A percentile compares a stretch with the other conserved stretches of the same genome.
phyloP scores from a whole-genome alignment of 306 rosid genomes.

The Quercus glauca region DNA sequence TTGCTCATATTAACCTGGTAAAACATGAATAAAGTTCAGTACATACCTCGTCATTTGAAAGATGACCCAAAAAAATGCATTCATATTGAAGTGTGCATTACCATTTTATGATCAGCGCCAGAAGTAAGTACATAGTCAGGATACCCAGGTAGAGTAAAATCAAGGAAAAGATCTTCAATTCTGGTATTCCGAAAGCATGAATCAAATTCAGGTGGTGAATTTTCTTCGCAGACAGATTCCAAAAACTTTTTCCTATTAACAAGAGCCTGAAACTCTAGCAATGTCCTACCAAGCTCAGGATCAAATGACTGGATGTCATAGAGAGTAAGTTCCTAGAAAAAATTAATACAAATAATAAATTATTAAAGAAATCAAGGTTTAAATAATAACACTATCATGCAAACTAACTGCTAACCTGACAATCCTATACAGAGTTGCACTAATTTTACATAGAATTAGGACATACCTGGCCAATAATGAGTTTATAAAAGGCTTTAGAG shows the following conservation, averaged over 20 bases:
- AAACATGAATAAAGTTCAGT: conserved; percentile 25
- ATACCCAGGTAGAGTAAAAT: conserved; percentile 94
- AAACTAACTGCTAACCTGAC: conserved; percentile 19
- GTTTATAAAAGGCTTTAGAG: conserved; percentile 87
- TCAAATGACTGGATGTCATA: conserved; percentile 83
- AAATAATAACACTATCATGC: conserved; percentile 1
- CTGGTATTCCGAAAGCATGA: conserved; percentile 49
- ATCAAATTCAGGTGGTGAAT: conserved; percentile 31
- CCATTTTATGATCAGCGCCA: conserved; percentile 49
- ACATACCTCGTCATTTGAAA: neutral
- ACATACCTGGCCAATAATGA: conserved; percentile 84
- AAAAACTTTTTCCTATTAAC: conserved; percentile 42
- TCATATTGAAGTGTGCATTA: conserved; percentile 29
- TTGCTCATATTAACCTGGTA: conserved; percentile 68
- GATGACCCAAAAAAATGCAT: conserved; percentile 16
- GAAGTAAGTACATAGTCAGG: conserved; percentile 70
- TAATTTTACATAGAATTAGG: conserved; percentile 15
- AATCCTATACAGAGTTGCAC: conserved; percentile 17
- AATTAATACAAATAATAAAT: conserved; percentile 7
- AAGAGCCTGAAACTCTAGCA: conserved; percentile 86
- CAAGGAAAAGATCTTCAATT: conserved; percentile 94
- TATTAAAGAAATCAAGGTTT: conserved; percentile 19
- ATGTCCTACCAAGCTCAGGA: conserved; percentile 74
- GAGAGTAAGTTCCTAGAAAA: conserved; percentile 63
- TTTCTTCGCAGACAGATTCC: conserved; percentile 45